Evolutionary conservation across 225 moss, liverwort and hornwort genomes (phyloP).

Genomic region (Climacium dendroides): DNA sequence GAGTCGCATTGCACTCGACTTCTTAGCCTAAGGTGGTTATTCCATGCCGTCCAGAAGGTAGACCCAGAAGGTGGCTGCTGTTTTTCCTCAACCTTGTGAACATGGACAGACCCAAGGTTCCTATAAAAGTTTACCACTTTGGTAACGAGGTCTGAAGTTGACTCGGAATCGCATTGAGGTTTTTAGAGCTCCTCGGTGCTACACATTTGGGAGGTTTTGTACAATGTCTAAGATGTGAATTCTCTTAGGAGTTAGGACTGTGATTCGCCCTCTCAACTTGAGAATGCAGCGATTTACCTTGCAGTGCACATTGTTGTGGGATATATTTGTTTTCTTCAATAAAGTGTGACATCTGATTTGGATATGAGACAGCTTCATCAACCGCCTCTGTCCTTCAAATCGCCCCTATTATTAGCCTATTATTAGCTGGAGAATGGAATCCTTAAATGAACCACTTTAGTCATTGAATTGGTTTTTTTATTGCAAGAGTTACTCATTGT

Average conservation of each 20-base stretch:
- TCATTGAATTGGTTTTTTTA: no score
- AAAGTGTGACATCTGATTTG: background rate
- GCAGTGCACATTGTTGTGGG: background rate
- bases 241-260: background rate
- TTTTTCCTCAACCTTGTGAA: background rate
- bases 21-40: background rate
- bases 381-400: no score
- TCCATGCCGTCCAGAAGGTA: background rate
- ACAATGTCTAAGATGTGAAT: background rate
- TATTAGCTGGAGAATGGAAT: no score
- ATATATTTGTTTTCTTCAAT: background rate
- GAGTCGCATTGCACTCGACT: conserved; percentile 40
- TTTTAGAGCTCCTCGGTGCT: background rate
- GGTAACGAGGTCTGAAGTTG: background rate
- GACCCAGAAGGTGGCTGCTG: background rate
- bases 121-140: background rate
- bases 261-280: background rate
- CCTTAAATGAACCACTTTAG: no score
- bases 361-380: background rate
- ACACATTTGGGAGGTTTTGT: background rate
- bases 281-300: background rate
- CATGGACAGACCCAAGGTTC: background rate
- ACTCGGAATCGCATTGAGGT: background rate
- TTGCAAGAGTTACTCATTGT: no score
- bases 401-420: no score